A percentile compares a stretch with the other conserved stretches of the same genome.
These are phyloP conservation scores for Wickerhamiella sergipiensis DNA, from an alignment of 805 yeast genomes.

Conservation along the genomic window DNA sequence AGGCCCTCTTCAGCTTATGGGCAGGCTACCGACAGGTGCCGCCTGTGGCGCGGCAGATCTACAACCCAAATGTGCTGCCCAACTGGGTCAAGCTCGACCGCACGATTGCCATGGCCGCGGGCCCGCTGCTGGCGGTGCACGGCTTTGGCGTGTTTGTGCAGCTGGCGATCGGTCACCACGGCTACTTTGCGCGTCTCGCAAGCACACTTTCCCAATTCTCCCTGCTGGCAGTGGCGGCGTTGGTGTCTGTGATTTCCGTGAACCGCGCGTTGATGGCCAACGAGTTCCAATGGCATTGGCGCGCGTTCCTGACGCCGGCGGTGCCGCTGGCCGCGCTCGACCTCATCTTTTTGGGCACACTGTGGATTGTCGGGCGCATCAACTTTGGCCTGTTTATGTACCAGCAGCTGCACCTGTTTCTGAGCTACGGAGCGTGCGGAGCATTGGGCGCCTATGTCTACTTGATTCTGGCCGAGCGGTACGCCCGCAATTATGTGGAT, in stretches of 20 bases:
- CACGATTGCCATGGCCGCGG: constrained; percentile 14
- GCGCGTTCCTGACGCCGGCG: constrained; percentile 20
- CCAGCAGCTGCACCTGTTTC: constrained; percentile 9
- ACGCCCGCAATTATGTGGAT: constrained; percentile 16
- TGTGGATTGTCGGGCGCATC: constrained; percentile 2
- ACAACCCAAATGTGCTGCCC: constrained; percentile 17
- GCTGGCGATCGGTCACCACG: constrained; percentile 1
- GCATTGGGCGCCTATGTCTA: constrained; percentile 18
- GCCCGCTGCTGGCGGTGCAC: constrained; percentile 12
- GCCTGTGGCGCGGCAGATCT: constrained; percentile 18
- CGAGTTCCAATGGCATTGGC: constrained; percentile 23
- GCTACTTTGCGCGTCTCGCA: constrained; percentile 12
- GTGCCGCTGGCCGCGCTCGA: constrained; percentile 14
- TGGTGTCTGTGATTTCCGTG: constrained; percentile 18
- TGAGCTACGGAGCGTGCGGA: constrained; percentile 18
- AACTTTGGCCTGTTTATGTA: constrained; percentile 7
- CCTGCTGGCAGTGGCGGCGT: constrained; percentile 13
- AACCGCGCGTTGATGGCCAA: constrained; percentile 20
- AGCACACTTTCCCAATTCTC: constrained; percentile 10
- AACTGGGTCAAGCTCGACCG: constrained; percentile 20
- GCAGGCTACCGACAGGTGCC: constrained; percentile 14
- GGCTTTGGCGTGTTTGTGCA: constrained; percentile 9
- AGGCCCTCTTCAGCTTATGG: constrained; percentile 15
- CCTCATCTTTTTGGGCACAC: background rate
- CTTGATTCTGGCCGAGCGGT: constrained; percentile 16